Conservation (phyloP, 257 asterid species). For the Thymus quinquecostatus region DNA sequence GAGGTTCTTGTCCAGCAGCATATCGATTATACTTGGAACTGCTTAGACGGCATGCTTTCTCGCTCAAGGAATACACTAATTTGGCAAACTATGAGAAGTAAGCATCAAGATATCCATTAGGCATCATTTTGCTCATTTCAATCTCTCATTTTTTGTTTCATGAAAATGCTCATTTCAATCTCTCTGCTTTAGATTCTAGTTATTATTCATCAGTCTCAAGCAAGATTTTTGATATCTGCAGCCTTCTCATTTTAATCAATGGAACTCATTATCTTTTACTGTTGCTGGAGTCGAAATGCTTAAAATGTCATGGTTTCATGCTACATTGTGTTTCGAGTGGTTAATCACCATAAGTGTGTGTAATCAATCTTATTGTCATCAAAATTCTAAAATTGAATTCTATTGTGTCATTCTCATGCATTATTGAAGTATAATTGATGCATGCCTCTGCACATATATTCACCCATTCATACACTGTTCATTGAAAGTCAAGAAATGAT, state of each 20-base stretch:
- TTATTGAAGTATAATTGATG: too few species aligned
- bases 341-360: not conserved
- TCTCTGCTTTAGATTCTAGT: not conserved
- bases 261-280: not conserved
- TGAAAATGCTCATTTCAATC: not conserved
- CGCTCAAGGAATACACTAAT: conserved; percentile 53
- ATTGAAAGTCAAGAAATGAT: too few species aligned
- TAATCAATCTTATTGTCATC: not conserved
- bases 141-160: too few species aligned
- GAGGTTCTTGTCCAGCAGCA: conserved; percentile 81
- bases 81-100: conserved; percentile 73
- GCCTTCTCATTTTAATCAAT: conserved; percentile 4
- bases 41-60: conserved; percentile 68
- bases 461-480: too few species aligned
- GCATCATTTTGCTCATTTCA: not conserved
- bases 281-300: conserved; percentile 1
- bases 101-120: conserved; percentile 37
- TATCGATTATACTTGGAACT: conserved; percentile 92
- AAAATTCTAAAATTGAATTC: too few species aligned
- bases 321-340: not conserved
- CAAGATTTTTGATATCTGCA: not conserved
- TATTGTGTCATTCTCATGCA: too few species aligned
- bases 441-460: too few species aligned
- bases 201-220: not conserved
- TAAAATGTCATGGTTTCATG: not conserved